Evolutionary conservation across 2,329 filamentous ascomycete species (phyloP).

Genomic region (Fusarium sacchari): DNA sequence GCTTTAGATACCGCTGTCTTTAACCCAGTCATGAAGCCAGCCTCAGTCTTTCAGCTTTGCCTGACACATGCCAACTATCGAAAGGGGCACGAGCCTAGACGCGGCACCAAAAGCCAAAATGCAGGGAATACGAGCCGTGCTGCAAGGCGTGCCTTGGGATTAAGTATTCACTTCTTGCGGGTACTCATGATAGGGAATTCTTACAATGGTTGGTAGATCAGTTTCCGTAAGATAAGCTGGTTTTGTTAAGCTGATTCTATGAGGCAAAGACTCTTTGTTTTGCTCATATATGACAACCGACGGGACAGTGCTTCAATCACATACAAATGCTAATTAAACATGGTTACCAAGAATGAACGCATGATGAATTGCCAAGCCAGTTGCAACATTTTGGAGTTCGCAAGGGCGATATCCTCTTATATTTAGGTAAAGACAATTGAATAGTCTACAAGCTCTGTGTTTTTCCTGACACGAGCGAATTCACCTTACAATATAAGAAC

Average conservation of each 20-base stretch:
- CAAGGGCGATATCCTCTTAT: not conserved
- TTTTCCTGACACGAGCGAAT: not conserved
- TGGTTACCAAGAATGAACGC: not conserved
- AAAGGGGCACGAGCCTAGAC: not conserved
- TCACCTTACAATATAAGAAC: not conserved
- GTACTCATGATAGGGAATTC: not conserved
- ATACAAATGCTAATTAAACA: not conserved
- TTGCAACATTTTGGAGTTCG: too few relatives aligned
- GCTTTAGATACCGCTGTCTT: not conserved
- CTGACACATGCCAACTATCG: slow-evolving; percentile 6
- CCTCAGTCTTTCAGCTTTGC: slow-evolving; percentile 18
- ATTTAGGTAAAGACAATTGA: not conserved
- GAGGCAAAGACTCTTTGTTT: not conserved
- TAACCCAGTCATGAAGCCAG: slow-evolving; percentile 7
- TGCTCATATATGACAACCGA: not conserved
- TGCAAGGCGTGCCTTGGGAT: not conserved
- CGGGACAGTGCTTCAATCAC: not conserved
- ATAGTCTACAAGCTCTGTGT: not conserved
- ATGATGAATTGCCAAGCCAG: not conserved
- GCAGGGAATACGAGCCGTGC: not conserved
- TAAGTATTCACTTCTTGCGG: too few relatives aligned
- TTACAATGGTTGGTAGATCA: not conserved
- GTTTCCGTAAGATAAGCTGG: too few relatives aligned
- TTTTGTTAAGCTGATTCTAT: not conserved
- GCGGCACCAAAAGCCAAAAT: slow-evolving; percentile 11